Evolutionary conservation across 139 green algal genomes (phyloP).

Genomic region (Chlamydomonas incerta): DNA sequence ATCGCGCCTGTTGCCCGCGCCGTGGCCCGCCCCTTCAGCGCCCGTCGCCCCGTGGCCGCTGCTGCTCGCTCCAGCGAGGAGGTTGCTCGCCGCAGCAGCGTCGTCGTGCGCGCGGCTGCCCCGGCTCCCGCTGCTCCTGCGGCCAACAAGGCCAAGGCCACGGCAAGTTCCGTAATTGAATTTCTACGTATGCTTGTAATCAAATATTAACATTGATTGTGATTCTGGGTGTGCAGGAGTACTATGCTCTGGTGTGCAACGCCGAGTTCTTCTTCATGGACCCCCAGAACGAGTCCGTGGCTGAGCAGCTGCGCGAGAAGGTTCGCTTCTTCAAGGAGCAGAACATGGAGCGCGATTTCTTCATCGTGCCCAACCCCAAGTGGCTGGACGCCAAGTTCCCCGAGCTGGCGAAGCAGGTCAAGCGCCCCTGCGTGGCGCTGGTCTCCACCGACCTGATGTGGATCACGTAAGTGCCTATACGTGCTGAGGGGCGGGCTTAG

Average conservation of each 20-base stretch:
- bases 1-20: background rate
- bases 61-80: background rate
- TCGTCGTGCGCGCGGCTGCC: background rate
- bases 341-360: slow-evolving; percentile 77
- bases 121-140: slow-evolving; percentile 2
- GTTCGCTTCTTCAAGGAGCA: slow-evolving; percentile 78
- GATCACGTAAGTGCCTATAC: slow-evolving; percentile 83
- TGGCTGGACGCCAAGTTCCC: slow-evolving; percentile 89
- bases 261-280: slow-evolving; percentile 92
- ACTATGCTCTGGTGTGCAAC: slow-evolving; percentile 82
- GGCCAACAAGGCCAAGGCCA: slow-evolving; percentile 14
- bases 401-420: slow-evolving; percentile 79
- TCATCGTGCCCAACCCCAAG: slow-evolving; percentile 79
- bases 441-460: slow-evolving; percentile 90
- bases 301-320: slow-evolving; percentile 91
- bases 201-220: background rate
- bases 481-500: background rate
- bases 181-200: too few species aligned
- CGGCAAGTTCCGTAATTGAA: slow-evolving; percentile 15
- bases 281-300: slow-evolving; percentile 90
- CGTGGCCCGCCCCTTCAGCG: slow-evolving; percentile 4
- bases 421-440: slow-evolving; percentile 82
- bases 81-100: background rate
- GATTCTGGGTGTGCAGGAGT: slow-evolving; percentile 59
- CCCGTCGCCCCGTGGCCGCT: background rate